These are phyloP conservation scores for Spiromastix sp. DNA, from an alignment of 2,329 filamentous ascomycete genomes.

Conservation along the genomic window DNA sequence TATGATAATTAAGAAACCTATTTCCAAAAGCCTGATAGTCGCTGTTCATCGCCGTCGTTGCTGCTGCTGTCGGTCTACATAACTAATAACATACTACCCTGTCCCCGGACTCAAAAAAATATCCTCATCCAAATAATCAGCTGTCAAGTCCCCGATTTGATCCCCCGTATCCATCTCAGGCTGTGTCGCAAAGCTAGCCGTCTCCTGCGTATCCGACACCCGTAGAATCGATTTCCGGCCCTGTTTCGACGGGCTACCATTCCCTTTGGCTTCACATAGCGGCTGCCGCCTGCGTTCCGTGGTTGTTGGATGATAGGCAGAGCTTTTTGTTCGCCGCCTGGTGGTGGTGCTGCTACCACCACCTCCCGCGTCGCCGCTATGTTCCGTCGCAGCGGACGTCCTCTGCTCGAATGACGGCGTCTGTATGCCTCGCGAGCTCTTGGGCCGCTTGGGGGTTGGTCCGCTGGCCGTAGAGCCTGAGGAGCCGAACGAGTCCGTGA, in stretches of 20 bases:
- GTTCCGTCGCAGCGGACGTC: not conserved
- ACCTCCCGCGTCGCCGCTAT: not conserved
- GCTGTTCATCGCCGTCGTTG: too few relatives aligned
- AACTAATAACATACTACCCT: too few relatives aligned
- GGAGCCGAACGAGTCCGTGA: constrained; percentile 16
- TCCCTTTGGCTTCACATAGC: not conserved
- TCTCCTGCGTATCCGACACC: not conserved
- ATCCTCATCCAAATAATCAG: constrained; percentile 27
- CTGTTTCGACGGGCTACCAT: not conserved
- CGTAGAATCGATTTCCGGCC: not conserved
- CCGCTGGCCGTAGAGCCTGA: constrained; percentile 7
- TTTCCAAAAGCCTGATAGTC: too few relatives aligned
- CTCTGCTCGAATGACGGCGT: constrained; percentile 1
- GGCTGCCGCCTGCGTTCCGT: not conserved
- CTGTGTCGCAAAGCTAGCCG: constrained; percentile 8
- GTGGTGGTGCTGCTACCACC: not conserved
- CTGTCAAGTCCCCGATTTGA: constrained; percentile 7
- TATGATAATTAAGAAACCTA: too few relatives aligned
- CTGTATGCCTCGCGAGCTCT: constrained; percentile 13
- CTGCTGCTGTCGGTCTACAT: too few relatives aligned
- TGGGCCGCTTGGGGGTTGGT: constrained; percentile 21
- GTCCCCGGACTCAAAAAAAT: constrained; percentile 23
- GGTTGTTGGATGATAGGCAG: not conserved
- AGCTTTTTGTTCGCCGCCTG: not conserved
- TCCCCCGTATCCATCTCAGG: constrained; percentile 15